Conservation (phyloP, 2,329 filamentous ascomycete species). For the Trichoderma gracile region DNA sequence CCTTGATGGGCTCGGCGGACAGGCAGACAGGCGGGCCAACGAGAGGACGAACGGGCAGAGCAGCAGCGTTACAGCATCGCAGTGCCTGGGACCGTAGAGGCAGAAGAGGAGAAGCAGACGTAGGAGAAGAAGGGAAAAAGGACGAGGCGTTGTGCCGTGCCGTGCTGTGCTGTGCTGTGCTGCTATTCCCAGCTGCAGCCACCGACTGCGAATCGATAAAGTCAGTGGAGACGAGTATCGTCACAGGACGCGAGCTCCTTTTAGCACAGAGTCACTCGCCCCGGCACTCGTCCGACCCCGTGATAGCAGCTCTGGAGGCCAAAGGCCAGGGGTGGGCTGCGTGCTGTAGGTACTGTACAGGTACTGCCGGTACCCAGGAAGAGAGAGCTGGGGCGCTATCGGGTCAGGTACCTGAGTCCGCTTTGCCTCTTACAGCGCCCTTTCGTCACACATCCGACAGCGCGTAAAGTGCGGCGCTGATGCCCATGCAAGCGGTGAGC, state of each 20-base stretch:
- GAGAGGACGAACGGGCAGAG: not conserved
- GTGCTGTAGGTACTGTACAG: not conserved
- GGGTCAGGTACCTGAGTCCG: too few species aligned
- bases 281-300: slow-evolving; percentile 27
- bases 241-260: slow-evolving; percentile 28
- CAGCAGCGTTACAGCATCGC: slow-evolving; percentile 4
- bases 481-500: slow-evolving; percentile 18
- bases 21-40: slow-evolving; percentile 11
- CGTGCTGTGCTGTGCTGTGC: not conserved
- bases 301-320: slow-evolving; percentile 14
- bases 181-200: slow-evolving; percentile 6
- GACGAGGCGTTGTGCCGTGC: too few species aligned
- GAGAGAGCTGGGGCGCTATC: too few species aligned
- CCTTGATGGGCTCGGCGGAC: slow-evolving; percentile 22
- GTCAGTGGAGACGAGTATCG: slow-evolving; percentile 26
- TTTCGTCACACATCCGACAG: not conserved
- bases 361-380: not conserved
- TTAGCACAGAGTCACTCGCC: slow-evolving; percentile 28
- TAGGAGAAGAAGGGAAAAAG: too few species aligned
- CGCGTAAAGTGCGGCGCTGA: not conserved
- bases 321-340: too few species aligned
- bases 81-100: not conserved
- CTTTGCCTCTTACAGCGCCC: too few species aligned
- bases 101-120: too few species aligned
- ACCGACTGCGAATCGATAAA: slow-evolving; percentile 22